phyloP scores from a whole-genome alignment of 2,329 filamentous ascomycete genomes.

The Diaporthe aspalathi region DNA sequence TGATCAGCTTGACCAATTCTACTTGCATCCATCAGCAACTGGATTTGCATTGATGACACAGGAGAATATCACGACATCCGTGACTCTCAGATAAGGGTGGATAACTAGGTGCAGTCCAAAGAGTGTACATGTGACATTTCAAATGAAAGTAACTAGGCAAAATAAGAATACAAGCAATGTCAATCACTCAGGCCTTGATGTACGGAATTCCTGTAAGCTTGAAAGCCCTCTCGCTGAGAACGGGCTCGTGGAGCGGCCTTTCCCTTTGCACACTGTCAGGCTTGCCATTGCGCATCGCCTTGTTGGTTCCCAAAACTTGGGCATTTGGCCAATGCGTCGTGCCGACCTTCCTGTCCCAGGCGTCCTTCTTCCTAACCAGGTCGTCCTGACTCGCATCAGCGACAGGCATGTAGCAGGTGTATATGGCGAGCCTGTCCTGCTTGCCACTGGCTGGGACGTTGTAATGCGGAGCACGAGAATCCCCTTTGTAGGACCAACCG shows the following conservation, averaged over 20 bases:
- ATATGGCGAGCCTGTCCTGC: conserved; percentile 50
- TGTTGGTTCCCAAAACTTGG: conserved; percentile 42
- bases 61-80: no score
- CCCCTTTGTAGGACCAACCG: not conserved
- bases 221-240: conserved; percentile 54
- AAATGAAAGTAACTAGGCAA: not conserved
- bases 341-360: conserved; percentile 52
- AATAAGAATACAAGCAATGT: not conserved
- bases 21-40: not conserved
- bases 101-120: no score
- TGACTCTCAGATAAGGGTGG: no score
- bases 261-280: conserved; percentile 50
- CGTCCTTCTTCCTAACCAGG: conserved; percentile 54
- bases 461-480: conserved; percentile 50
- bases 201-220: conserved; percentile 62
- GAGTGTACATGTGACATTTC: not conserved
- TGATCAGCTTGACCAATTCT: not conserved
- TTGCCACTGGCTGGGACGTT: conserved; percentile 50
- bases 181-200: conserved; percentile 38
- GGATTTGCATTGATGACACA: not conserved
- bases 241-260: conserved; percentile 53
- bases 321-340: conserved; percentile 58
- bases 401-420: conserved; percentile 56
- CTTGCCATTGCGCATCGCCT: conserved; percentile 43
- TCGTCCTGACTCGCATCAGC: conserved; percentile 53